Evolutionary conservation across 345 rosid genomes (phyloP).

Genomic region (Acer yangbiense): DNA sequence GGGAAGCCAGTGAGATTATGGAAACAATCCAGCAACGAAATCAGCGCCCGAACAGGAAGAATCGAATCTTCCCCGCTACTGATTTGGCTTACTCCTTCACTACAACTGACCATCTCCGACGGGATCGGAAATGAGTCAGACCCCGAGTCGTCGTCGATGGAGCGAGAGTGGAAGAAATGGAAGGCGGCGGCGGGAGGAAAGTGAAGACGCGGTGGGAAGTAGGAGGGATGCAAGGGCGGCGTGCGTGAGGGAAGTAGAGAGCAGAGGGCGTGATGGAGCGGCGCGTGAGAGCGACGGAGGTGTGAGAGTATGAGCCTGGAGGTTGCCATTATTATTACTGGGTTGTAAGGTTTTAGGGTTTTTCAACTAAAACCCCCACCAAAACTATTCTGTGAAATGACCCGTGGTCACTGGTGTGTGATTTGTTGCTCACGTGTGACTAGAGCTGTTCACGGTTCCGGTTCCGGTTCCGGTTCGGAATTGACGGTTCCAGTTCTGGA

Average conservation of each 20-base stretch:
- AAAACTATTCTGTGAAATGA: too few species aligned
- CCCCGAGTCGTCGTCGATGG: conserved; percentile 18
- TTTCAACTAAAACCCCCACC: too few species aligned
- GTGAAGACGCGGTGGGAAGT: conserved; percentile 2
- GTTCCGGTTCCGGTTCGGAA: too few species aligned
- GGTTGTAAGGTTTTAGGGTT: neutral
- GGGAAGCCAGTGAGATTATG: conserved; percentile 83
- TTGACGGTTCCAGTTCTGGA: too few species aligned
- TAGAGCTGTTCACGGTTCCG: too few species aligned
- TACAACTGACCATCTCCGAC: conserved; percentile 19
- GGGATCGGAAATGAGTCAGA: conserved; percentile 17
- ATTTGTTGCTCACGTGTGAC: too few species aligned
- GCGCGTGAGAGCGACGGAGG: conserved; percentile 47
- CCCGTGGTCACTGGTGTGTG: too few species aligned
- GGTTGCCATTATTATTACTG: conserved; percentile 20
- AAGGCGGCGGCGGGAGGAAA: neutral
- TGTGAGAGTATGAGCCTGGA: conserved; percentile 44
- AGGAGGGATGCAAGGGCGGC: conserved; percentile 9
- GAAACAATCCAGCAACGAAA: conserved; percentile 66
- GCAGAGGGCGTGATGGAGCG: conserved; percentile 8
- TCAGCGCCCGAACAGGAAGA: conserved; percentile 48
- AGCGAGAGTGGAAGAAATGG: conserved; percentile 25
- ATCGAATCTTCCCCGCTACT: conserved; percentile 34
- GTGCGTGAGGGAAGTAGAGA: conserved; percentile 12
- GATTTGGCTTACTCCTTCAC: conserved; percentile 27